A percentile compares a stretch with the other conserved stretches of the same genome.
phyloP scores from a whole-genome alignment of 2,329 filamentous ascomycete species.

The Alternaria incomplexa region DNA sequence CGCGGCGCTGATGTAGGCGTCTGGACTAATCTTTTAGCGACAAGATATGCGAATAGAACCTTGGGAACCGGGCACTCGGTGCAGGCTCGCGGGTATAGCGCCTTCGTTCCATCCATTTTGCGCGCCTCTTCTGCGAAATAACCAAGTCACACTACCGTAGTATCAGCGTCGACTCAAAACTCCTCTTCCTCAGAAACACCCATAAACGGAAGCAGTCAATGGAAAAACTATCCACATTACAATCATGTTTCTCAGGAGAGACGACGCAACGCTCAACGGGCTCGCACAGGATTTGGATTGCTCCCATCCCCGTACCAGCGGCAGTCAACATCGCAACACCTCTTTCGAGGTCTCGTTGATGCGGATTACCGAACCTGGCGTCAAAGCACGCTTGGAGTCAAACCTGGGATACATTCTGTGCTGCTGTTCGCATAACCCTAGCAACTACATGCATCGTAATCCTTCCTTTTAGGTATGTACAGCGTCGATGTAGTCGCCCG shows the following conservation, averaged over 20 bases:
- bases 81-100: background rate
- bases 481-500: too few relatives aligned
- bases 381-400: background rate
- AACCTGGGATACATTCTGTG: background rate
- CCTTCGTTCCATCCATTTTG: background rate
- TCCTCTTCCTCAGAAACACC: background rate
- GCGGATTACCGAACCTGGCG: fast-evolving
- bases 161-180: background rate
- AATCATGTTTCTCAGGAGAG: background rate
- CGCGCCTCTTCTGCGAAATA: background rate
- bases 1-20: background rate
- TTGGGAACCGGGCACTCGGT: background rate
- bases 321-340: background rate
- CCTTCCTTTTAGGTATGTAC: too few relatives aligned
- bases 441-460: background rate
- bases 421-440: background rate
- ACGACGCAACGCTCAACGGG: background rate
- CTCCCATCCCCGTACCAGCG: background rate
- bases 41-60: background rate
- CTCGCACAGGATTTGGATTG: background rate
- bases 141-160: background rate
- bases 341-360: background rate
- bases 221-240: background rate
- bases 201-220: background rate
- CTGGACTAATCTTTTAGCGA: background rate